Base-by-base conservation (phyloP, 1,284 basidiomycete genomes). In the Moesziomyces globuligerus region DNA sequence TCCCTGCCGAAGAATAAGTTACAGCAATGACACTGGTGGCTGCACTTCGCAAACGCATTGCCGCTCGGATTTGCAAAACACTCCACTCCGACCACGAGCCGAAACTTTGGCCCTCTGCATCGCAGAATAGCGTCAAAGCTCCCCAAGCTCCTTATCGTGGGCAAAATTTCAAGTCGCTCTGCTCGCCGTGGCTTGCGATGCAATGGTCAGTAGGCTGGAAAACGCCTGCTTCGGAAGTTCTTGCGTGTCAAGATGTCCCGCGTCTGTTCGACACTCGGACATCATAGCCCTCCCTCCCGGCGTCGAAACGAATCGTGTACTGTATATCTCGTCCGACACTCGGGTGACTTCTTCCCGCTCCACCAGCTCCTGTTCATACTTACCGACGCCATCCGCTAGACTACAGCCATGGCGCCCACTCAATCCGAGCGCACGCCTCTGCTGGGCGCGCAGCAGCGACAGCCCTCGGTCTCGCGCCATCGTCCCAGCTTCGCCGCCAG, bases 391-490 rank as follows among this genome's bases (percentile, higher is more conserved):
- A 21, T 20, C 21, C 10, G n/a, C 7, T 6, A 25, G 43, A 69
- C n/a, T n/a, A n/a, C n/a, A n/a, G n/a, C 26, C 13, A 69, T 70
- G 67, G 47, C 66, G 17, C 46, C 60, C 9, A 38, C 56, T 1
- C 51, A 64, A 37, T 34, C 60, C n/a, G 72, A 76, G 56, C 70
- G 74, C 18, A 76, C 69, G 25, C 74, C 74, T 7, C 54, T 76
- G 43, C 56, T 76, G 53, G 62, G 53, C 18, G 24, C 47, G 53
- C 64, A 64, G 44, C 49, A 65, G 29, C 42, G 56, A 10, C 37
- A 38, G 24, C 38, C 57, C 11, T 66, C 62, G 11, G 41, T 59
- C 48, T 66, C 62, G 21, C 62, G 62, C 25, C 60, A 59, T 38
- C 68, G 68, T 36, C 62, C 68, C 24, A 66, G 69, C 50, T 72